Conservation (phyloP, 805 yeast species). For the Vanderwaltozyma verrucispora region DNA sequence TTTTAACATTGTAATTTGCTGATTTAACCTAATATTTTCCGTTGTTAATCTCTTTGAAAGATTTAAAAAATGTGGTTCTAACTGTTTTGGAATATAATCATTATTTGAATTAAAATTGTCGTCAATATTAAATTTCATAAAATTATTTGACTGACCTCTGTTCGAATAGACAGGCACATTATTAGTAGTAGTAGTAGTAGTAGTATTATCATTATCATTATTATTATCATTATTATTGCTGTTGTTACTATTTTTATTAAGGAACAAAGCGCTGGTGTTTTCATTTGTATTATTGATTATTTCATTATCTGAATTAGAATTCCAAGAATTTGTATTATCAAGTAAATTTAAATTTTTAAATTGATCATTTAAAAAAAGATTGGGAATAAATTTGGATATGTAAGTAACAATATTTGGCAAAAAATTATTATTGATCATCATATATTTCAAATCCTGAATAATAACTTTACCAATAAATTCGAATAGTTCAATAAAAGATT, state of each 20-base stretch:
- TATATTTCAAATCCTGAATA: slow-evolving; percentile 23
- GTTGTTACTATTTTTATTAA: neutral
- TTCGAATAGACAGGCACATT: neutral
- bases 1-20: slow-evolving; percentile 22
- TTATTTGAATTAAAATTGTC: neutral
- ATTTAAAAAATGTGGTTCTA: slow-evolving; percentile 16
- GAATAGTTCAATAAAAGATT: slow-evolving; percentile 25
- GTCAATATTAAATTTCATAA: neutral
- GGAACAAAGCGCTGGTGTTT: neutral
- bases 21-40: slow-evolving; percentile 23
- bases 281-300: neutral
- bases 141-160: neutral
- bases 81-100: slow-evolving; percentile 1
- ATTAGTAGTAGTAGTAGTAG: neutral
- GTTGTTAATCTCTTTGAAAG: slow-evolving; percentile 22
- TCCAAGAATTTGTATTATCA: neutral
- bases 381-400: slow-evolving; percentile 23
- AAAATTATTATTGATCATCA: slow-evolving; percentile 13
- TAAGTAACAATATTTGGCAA: slow-evolving; percentile 23
- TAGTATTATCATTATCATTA: neutral
- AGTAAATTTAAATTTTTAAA: slow-evolving; percentile 11
- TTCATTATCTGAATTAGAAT: slow-evolving; percentile 1
- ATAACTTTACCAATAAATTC: slow-evolving; percentile 23
- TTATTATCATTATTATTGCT: neutral
- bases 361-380: slow-evolving; percentile 16